These are phyloP conservation scores for Pulveroboletus ravenelii DNA, from an alignment of 768 basidiomycete genomes.

Conservation along the genomic window DNA sequence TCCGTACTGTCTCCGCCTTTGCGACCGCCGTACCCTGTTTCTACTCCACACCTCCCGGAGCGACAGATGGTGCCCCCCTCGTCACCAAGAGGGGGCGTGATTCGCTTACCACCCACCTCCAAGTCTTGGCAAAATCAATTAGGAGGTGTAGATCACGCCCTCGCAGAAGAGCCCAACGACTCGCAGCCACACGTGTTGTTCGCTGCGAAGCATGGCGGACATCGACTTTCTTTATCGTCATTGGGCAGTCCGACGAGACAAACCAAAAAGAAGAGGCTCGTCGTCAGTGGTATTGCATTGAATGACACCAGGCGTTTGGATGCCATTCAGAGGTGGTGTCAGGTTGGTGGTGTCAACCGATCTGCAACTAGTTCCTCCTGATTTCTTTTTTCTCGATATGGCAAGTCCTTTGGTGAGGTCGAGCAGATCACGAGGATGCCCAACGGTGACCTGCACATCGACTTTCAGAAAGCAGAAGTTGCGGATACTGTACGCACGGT, in stretches of 20 bases:
- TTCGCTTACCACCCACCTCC: conserved; percentile 30
- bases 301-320: conserved; percentile 62
- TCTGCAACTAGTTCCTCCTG: neutral
- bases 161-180: conserved; percentile 25
- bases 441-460: conserved; percentile 74
- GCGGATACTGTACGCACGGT: conserved; percentile 64
- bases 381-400: conserved; percentile 7
- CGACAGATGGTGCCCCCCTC: conserved; percentile 29
- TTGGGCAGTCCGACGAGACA: conserved; percentile 37
- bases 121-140: conserved; percentile 17
- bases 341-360: conserved; percentile 39
- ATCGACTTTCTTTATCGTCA: conserved; percentile 30
- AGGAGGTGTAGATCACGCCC: conserved; percentile 16
- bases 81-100: conserved; percentile 27
- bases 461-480: conserved; percentile 70
- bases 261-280: conserved; percentile 56
- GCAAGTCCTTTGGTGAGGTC: conserved; percentile 70
- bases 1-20: conserved; percentile 33
- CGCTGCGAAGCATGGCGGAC: conserved; percentile 15
- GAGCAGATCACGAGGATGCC: conserved; percentile 68
- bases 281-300: conserved; percentile 63
- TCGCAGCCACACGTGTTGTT: conserved; percentile 30
- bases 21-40: conserved; percentile 35
- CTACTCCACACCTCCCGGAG: conserved; percentile 38
- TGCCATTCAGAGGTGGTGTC: conserved; percentile 70